Conservation (phyloP, 805 yeast species). For the Saccharomyces mikatae region DNA sequence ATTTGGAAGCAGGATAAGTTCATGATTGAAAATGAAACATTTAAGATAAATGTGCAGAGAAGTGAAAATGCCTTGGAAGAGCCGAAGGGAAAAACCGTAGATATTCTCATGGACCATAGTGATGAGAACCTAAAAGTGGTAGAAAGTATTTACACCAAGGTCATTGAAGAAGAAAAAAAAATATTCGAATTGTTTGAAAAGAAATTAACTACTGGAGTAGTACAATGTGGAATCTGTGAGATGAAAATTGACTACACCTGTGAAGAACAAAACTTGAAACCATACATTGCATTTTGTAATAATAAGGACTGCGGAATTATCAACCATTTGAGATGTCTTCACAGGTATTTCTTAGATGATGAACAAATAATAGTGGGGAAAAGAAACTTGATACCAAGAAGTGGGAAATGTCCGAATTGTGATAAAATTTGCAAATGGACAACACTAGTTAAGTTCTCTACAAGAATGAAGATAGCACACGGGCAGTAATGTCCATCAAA, state of each 20-base stretch:
- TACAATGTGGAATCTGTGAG: constrained; percentile 31
- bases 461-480: constrained; percentile 10
- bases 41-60: neutral
- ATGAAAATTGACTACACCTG: constrained; percentile 31
- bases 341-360: constrained; percentile 17
- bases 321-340: constrained; percentile 36
- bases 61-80: constrained; percentile 1
- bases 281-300: constrained; percentile 32
- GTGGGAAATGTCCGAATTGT: constrained; percentile 28
- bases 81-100: constrained; percentile 4
- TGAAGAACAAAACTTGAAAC: constrained; percentile 21
- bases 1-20: constrained; percentile 24
- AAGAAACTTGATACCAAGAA: constrained; percentile 22
- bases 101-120: constrained; percentile 11
- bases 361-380: constrained; percentile 8
- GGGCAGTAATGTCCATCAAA: neutral
- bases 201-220: constrained; percentile 16
- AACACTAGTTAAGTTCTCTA: constrained; percentile 21
- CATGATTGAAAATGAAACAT: constrained; percentile 1
- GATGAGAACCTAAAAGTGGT: constrained; percentile 23
- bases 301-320: constrained; percentile 27
- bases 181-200: constrained; percentile 13
- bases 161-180: constrained; percentile 8
- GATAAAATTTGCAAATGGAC: constrained; percentile 24
- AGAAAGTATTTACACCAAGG: constrained; percentile 17